Percentiles rank a stretch among this genome's conserved stretches.
Conservation (phyloP, 1,284 basidiomycete genomes). For the Xerocomus amazonicus region DNA sequence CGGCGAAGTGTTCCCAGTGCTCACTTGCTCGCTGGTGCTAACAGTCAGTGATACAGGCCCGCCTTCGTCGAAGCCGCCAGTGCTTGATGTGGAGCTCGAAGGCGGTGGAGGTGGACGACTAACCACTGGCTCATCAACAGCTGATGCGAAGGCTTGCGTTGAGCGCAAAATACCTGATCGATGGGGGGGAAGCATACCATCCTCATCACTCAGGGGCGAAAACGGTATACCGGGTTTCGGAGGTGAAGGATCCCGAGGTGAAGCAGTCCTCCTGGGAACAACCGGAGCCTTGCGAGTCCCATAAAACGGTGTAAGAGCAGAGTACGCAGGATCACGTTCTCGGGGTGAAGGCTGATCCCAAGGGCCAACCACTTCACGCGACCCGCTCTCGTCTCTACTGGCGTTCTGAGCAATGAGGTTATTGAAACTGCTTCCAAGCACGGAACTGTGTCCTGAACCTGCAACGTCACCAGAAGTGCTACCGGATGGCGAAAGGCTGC, state of each 20-base stretch:
- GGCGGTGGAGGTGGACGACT: slow-evolving; percentile 21
- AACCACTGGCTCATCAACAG: slow-evolving; percentile 24
- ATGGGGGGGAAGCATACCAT: slow-evolving; percentile 38
- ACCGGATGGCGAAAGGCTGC: slow-evolving; percentile 22
- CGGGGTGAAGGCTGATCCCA: slow-evolving; percentile 34
- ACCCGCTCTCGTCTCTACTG: slow-evolving; percentile 23
- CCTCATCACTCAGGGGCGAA: slow-evolving; percentile 28
- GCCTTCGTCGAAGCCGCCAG: slow-evolving; percentile 24
- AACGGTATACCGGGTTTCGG: slow-evolving; percentile 22
- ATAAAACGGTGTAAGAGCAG: slow-evolving; percentile 30
- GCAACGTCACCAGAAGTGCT: slow-evolving; percentile 18
- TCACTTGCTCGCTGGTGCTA: slow-evolving; percentile 42
- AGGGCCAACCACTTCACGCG: slow-evolving; percentile 28
- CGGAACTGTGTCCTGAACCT: slow-evolving; percentile 18
- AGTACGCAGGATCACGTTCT: slow-evolving; percentile 29
- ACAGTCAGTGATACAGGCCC: slow-evolving; percentile 42
- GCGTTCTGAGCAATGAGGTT: slow-evolving; percentile 28
- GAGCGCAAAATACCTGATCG: slow-evolving; percentile 34
- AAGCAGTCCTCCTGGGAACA: slow-evolving; percentile 26
- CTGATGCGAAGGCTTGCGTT: slow-evolving; percentile 25
- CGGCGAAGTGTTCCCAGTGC: slow-evolving; percentile 35
- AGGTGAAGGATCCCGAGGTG: slow-evolving; percentile 28
- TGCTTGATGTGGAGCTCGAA: slow-evolving; percentile 32
- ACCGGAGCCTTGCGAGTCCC: slow-evolving; percentile 23
- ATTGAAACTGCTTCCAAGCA: slow-evolving; percentile 27